Evolutionary conservation across 371 early-diverging fungal species (phyloP).

Genomic region (Apophysomyces elegans): DNA sequence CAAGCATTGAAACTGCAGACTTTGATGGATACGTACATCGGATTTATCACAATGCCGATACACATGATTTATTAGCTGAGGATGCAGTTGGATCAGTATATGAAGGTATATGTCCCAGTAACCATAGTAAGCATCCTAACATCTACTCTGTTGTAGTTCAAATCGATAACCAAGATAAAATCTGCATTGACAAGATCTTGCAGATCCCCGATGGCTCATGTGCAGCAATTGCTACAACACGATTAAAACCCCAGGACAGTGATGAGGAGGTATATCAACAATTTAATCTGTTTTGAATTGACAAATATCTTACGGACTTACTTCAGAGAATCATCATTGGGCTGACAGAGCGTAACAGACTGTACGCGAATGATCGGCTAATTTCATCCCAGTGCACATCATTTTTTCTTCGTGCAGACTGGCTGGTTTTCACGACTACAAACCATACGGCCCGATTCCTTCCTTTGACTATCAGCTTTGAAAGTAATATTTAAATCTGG

Average conservation of each 20-base stretch:
- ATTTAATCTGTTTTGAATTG: neutral
- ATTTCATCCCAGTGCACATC: constrained; percentile 84
- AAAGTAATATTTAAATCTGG: constrained; percentile 17
- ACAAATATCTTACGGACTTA: neutral
- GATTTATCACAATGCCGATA: constrained; percentile 31
- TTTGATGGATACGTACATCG: constrained; percentile 28
- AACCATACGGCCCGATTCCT: constrained; percentile 84
- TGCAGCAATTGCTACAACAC: constrained; percentile 70
- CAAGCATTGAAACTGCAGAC: constrained; percentile 16
- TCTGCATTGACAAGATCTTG: constrained; percentile 14
- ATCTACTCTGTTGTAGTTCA: constrained; percentile 12
- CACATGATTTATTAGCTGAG: constrained; percentile 54
- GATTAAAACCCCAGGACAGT: constrained; percentile 40
- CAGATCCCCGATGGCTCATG: constrained; percentile 61
- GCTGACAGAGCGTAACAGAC: constrained; percentile 78
- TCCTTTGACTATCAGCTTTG: constrained; percentile 43
- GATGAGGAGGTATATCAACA: constrained; percentile 37
- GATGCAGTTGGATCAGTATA: constrained; percentile 47
- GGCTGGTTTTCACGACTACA: constrained; percentile 84
- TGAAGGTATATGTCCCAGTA: constrained; percentile 27
- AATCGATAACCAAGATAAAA: constrained; percentile 13
- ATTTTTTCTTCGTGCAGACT: constrained; percentile 82
- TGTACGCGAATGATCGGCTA: constrained; percentile 73
- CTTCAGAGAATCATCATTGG: constrained; percentile 63
- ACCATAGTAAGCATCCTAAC: neutral